phyloP scores from a whole-genome alignment of 2,329 filamentous ascomycete species.

The Elsinoe perseae region DNA sequence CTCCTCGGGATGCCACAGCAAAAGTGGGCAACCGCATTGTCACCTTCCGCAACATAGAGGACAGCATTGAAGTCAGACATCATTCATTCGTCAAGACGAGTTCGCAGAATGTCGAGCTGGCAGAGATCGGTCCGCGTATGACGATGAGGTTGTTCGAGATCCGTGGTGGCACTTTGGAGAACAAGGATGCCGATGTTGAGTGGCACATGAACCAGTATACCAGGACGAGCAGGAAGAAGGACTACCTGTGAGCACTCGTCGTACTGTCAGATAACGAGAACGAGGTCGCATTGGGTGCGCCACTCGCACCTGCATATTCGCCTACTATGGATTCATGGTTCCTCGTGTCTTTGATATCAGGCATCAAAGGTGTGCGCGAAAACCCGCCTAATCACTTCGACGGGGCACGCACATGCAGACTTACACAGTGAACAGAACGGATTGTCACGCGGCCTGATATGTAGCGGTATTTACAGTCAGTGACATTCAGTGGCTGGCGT shows the following conservation, averaged over 20 bases:
- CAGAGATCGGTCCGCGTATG: constrained; percentile 88
- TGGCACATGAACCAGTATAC: constrained; percentile 97
- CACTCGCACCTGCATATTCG: no score
- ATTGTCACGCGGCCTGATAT: neutral
- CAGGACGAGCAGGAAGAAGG: constrained; percentile 87
- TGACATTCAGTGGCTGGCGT: constrained; percentile 7
- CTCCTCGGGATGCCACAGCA: constrained; percentile 71
- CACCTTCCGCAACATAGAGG: constrained; percentile 87
- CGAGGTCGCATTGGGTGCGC: neutral
- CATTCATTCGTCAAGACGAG: constrained; percentile 91
- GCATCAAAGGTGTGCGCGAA: neutral
- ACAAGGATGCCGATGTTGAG: constrained; percentile 90
- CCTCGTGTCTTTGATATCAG: neutral
- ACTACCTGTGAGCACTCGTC: constrained; percentile 66
- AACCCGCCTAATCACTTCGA: neutral
- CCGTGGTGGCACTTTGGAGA: constrained; percentile 80
- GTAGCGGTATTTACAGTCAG: no score
- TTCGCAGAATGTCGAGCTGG: constrained; percentile 79
- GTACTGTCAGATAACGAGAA: constrained; percentile 22
- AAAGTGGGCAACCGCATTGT: constrained; percentile 85
- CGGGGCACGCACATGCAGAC: neutral
- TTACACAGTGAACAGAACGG: no score
- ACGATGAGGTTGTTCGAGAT: constrained; percentile 97
- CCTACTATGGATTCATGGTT: no score
- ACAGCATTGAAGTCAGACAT: constrained; percentile 80